These are phyloP conservation scores for Entamoeba dispar DNA, from an alignment of 208 protist species.

Conservation along the genomic window DNA sequence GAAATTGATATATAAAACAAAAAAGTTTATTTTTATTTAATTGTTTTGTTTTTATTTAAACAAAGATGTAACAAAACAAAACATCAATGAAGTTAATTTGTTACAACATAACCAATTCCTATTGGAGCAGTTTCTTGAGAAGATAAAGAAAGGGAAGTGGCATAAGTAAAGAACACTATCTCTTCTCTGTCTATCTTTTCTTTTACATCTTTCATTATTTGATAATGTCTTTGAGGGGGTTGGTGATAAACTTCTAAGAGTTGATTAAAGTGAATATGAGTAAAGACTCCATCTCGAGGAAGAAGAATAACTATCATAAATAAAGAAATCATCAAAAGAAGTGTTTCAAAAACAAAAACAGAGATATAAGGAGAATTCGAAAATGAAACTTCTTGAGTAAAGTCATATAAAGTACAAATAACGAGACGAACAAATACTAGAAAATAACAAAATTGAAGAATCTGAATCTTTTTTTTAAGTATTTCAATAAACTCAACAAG, in stretches of 20 bases:
- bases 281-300: not conserved
- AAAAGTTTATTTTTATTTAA: too few species aligned
- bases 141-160: not conserved
- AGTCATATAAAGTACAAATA: not conserved
- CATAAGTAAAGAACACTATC: not conserved
- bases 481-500: not conserved
- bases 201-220: not conserved
- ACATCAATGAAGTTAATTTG: too few species aligned
- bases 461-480: not conserved
- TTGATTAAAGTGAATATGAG: not conserved
- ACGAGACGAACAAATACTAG: not conserved
- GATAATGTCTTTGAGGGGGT: not conserved
- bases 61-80: too few species aligned
- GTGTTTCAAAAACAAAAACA: not conserved
- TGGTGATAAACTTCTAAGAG: not conserved
- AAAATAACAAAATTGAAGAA: not conserved
- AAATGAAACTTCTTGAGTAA: not conserved
- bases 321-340: not conserved
- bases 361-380: not conserved
- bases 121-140: not conserved
- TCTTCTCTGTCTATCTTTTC: not conserved
- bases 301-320: not conserved
- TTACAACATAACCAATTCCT: not conserved
- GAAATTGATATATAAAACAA: too few species aligned
- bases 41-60: too few species aligned